Evolutionary conservation across 495 filamentous ascomycete species (phyloP), one percentile per base, ranked within the genome.

Genomic region (Penicillium dipodomyicola): DNA sequence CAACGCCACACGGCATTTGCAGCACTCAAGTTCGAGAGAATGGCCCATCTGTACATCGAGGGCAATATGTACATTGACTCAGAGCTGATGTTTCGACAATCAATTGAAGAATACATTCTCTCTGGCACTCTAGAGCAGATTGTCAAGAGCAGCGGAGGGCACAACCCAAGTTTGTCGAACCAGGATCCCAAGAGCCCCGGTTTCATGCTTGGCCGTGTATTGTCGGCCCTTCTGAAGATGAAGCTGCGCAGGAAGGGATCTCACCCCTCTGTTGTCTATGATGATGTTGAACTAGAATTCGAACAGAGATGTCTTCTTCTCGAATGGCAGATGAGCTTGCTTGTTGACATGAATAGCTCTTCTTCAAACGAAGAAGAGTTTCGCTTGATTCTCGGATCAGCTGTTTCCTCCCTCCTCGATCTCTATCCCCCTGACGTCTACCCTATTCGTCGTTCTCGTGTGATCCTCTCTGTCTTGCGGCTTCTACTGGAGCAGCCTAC

Each of bases 1-100:
- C 78, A 84, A 42, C 73, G 71, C 45, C 62, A 63, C n/a, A 67
- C 74, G 0, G 83, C 78, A 0, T 76, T 80, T 54, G 65, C 83
- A 5, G 67, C 76, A 3, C 67, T 80, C 22, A 87, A 86, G 51
- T 77, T 78, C 33, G 83, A 86, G 57, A 72, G 77, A 52, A 77
- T 81, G 33, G 82, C 71, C 2, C 70, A 77, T 49, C 59, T 75
- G 1, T 80, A 77, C 50, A 41, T 79, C 60, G 72, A 77, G 22
- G 63, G 57, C 15, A 60, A 71, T 58, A 65, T 74, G 57, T 58
- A 54, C 25, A 49, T 53, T 23, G 73, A 77, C 49, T 69, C 80
- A 7, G 67, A 76, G 41, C 56, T 69, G 41, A 65, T 69, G 30
- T 77, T 81, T 61, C 63, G 60, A 54, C 62, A 72, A 56, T 78